These are phyloP conservation scores for Boletus subparvulus DNA, from an alignment of 768 basidiomycete genomes.

Conservation along the genomic window DNA sequence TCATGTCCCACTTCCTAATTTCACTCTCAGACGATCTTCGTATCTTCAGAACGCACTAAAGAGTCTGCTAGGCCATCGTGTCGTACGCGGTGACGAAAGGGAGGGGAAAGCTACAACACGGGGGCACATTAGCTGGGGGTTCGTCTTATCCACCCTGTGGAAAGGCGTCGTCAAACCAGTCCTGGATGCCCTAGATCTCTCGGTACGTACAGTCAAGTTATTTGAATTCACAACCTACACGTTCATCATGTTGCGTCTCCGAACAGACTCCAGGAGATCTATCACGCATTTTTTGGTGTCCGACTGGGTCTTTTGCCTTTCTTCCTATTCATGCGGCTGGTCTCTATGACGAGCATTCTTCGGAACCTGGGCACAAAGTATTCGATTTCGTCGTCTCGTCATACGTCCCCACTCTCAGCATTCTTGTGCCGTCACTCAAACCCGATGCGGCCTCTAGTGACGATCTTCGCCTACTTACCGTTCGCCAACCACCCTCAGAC, in stretches of 20 bases:
- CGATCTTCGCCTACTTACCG: neutral
- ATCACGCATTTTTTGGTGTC: neutral
- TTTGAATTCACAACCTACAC: neutral
- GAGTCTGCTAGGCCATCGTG: neutral
- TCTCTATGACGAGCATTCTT: neutral
- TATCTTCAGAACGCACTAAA: neutral
- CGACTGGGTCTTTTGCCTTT: neutral
- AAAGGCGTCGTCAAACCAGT: slow-evolving; percentile 2
- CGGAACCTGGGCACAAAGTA: neutral
- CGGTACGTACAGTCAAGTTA: neutral
- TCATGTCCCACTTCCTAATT: slow-evolving; percentile 8
- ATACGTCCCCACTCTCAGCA: neutral
- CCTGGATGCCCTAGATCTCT: neutral
- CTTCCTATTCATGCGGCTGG: neutral
- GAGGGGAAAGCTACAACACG: neutral
- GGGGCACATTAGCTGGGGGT: neutral
- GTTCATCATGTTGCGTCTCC: neutral
- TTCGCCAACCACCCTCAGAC: neutral
- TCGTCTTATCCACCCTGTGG: slow-evolving; percentile 6
- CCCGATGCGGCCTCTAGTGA: neutral
- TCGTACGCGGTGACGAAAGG: neutral
- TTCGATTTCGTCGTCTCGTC: neutral
- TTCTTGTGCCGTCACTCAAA: neutral
- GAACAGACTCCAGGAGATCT: neutral
- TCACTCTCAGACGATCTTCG: neutral